Percentiles rank a stretch among this genome's conserved stretches.
phyloP scores from a whole-genome alignment of 75 land plant species.

The Picea glauca region DNA sequence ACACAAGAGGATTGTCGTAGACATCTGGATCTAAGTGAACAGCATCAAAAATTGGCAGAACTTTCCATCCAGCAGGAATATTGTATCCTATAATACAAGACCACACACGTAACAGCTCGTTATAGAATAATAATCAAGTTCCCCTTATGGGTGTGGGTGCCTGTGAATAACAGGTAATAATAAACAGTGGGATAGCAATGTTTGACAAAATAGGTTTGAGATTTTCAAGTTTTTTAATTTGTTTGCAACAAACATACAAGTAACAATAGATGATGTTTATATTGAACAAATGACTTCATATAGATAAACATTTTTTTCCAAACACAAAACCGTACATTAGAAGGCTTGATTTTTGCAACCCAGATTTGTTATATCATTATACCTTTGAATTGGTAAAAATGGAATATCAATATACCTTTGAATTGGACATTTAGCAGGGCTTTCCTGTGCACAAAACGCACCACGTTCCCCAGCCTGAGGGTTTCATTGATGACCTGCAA shows the following conservation, averaged over 20 bases:
- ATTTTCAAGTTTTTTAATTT: neutral
- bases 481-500: constrained; percentile 68
- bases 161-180: too few relatives aligned
- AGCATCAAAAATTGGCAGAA: constrained; percentile 59
- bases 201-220: too few relatives aligned
- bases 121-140: too few relatives aligned
- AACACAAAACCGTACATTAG: too few relatives aligned
- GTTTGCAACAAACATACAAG: too few relatives aligned
- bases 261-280: too few relatives aligned
- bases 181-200: too few relatives aligned
- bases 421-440: constrained; percentile 47
- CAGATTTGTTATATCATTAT: too few relatives aligned
- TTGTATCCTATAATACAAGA: constrained; percentile 24
- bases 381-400: constrained; percentile 40
- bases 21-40: constrained; percentile 60
- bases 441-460: constrained; percentile 44
- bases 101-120: neutral
- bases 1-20: constrained; percentile 53
- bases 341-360: too few relatives aligned
- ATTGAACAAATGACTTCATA: neutral
- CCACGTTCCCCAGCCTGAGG: constrained; percentile 51
- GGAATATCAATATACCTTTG: constrained; percentile 29
- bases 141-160: too few relatives aligned
- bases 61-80: constrained; percentile 69
- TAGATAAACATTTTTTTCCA: neutral